Conservation (phyloP, 306 rosid genomes). For the Prunus padus region DNA sequence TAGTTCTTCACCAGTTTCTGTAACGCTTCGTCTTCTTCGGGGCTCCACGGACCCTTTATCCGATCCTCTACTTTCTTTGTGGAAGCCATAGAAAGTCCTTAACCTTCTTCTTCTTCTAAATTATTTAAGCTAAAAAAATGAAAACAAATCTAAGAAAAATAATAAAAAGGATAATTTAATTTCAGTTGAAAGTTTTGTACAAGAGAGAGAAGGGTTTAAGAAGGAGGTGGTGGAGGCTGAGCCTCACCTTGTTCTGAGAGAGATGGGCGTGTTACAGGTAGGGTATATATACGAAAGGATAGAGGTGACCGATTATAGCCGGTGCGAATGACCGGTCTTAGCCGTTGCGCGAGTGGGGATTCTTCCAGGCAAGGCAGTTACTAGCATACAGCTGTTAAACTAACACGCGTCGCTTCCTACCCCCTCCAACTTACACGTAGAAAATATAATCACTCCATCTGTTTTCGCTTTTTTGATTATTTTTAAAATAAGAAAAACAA, state of each 20-base stretch:
- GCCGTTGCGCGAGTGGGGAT: slow-evolving; percentile 38
- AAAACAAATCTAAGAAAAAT: background rate
- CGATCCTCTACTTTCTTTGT: slow-evolving; percentile 50
- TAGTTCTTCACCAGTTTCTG: slow-evolving; percentile 51
- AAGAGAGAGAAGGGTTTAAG: background rate
- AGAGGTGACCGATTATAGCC: slow-evolving; percentile 40
- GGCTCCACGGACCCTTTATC: slow-evolving; percentile 90
- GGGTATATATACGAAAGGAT: slow-evolving; percentile 30
- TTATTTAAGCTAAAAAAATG: background rate
- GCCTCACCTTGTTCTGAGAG: slow-evolving; percentile 35
- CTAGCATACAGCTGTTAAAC: slow-evolving; percentile 51
- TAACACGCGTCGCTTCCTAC: slow-evolving; percentile 53
- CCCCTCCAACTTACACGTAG: slow-evolving; percentile 43
- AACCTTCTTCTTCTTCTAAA: background rate
- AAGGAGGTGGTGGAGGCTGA: slow-evolving; percentile 27
- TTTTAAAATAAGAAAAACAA: background rate
- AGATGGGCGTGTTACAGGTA: background rate
- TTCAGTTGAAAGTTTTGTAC: background rate
- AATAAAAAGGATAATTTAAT: background rate
- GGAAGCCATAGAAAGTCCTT: slow-evolving; percentile 37
- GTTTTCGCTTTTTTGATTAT: background rate
- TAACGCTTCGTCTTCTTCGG: slow-evolving; percentile 71
- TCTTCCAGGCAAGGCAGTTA: slow-evolving; percentile 53
- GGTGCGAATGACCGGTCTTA: slow-evolving; percentile 40
- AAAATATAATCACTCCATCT: slow-evolving; percentile 15